Percentiles rank a stretch among this genome's conserved stretches.
These are phyloP conservation scores for Fusarium aywerte DNA, from an alignment of 2,329 filamentous ascomycete species.

Conservation along the genomic window DNA sequence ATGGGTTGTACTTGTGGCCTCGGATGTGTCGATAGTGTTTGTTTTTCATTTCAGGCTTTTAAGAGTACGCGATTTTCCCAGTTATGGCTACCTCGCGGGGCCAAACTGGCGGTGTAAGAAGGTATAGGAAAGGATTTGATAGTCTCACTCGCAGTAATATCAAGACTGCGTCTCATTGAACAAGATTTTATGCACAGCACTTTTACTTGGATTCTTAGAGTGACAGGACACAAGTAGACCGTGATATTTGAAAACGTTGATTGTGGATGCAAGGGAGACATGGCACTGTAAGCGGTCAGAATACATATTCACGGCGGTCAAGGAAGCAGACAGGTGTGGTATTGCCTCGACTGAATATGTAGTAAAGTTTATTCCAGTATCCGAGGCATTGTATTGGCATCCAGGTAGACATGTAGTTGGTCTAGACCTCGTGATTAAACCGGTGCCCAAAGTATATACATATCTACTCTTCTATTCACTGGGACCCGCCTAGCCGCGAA, in stretches of 20 bases:
- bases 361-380: background rate
- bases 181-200: slow-evolving; percentile 13
- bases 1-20: slow-evolving; percentile 15
- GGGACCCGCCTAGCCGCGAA: background rate
- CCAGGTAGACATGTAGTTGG: slow-evolving; percentile 6
- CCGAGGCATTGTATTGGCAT: background rate
- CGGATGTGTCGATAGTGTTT: slow-evolving; percentile 29
- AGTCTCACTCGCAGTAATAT: slow-evolving; percentile 32
- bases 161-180: slow-evolving; percentile 30
- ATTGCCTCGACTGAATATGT: background rate
- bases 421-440: slow-evolving; percentile 13
- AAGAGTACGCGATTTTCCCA: slow-evolving; percentile 19
- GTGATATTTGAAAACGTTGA: background rate
- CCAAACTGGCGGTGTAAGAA: slow-evolving; percentile 43
- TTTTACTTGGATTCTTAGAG: background rate
- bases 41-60: slow-evolving; percentile 13
- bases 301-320: background rate
- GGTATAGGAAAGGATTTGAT: slow-evolving; percentile 5
- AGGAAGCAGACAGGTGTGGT: background rate
- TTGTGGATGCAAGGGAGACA: background rate
- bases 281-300: slow-evolving; percentile 4
- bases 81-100: slow-evolving; percentile 43
- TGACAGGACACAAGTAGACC: too few relatives aligned
- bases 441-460: background rate
- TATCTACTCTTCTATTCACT: too few relatives aligned